These are phyloP conservation scores for Acanthamoeba triangularis DNA, from an alignment of 208 protist genomes.

Conservation along the genomic window DNA sequence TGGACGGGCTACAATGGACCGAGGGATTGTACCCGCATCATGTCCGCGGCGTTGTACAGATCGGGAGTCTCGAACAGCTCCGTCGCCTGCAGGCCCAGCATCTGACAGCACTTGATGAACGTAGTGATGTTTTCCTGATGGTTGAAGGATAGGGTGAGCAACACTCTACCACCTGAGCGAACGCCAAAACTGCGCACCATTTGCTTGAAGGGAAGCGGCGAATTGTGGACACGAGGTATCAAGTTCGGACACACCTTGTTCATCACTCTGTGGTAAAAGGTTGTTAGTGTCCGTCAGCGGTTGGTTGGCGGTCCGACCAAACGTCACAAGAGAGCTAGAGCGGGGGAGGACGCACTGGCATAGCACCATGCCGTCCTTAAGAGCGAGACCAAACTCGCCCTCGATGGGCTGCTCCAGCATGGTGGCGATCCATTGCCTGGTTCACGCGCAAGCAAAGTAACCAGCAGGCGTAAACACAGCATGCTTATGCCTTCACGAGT, in stretches of 20 bases:
- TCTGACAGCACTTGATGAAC: not conserved
- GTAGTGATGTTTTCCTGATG: not conserved
- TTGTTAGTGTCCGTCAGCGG: no score
- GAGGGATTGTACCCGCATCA: not conserved
- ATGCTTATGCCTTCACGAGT: no score
- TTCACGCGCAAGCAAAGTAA: no score
- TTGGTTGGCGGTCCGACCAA: not conserved
- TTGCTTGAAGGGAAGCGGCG: slow-evolving; percentile 20
- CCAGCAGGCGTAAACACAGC: no score
- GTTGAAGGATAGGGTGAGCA: not conserved
- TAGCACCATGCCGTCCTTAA: slow-evolving; percentile 29
- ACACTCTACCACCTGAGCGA: no score
- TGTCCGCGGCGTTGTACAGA: not conserved
- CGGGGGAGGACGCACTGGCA: slow-evolving; percentile 15
- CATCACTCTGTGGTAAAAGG: not conserved
- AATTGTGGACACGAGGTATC: not conserved
- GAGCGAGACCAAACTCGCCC: not conserved
- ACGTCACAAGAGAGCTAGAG: not conserved
- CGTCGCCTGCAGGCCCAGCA: not conserved
- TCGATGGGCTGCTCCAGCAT: not conserved
- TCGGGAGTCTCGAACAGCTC: slow-evolving; percentile 8
- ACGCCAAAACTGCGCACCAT: slow-evolving; percentile 13
- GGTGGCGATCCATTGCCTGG: not conserved
- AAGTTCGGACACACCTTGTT: slow-evolving; percentile 28
- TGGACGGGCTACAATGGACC: not conserved